Conservation (phyloP, 192 early-diverging fungal species). For the Coemansia sp. region DNA sequence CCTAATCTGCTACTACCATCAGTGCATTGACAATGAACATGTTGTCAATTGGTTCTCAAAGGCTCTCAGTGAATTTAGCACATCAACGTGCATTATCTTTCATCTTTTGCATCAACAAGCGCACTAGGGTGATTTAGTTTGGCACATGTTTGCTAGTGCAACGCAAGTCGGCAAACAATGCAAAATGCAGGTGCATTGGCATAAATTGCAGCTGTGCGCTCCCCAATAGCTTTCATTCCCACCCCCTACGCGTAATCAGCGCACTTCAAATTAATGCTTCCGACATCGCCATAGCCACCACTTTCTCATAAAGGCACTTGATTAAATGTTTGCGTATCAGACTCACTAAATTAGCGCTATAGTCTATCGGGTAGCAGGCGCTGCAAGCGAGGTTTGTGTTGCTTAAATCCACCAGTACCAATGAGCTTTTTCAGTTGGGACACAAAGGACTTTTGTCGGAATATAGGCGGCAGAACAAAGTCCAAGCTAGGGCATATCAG, state of each 20-base stretch:
- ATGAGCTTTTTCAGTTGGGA: neutral
- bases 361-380: neutral
- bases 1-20: neutral
- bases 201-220: neutral
- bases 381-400: neutral
- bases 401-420: neutral
- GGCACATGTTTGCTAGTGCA: neutral
- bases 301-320: neutral
- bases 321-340: neutral
- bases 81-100: neutral
- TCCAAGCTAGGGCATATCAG: constrained; percentile 5
- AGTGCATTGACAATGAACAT: neutral
- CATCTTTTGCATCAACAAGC: neutral
- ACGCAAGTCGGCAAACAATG: neutral
- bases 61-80: neutral
- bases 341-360: neutral
- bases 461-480: neutral
- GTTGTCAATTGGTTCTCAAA: neutral
- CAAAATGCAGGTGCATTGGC: neutral
- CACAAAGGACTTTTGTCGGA: neutral
- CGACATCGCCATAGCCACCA: neutral
- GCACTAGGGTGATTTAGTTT: neutral
- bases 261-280: neutral
- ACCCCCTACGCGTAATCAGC: neutral
- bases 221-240: neutral